Base-by-base conservation (phyloP, 257 asterid genomes). In the Nicotiana obtusifolia region DNA sequence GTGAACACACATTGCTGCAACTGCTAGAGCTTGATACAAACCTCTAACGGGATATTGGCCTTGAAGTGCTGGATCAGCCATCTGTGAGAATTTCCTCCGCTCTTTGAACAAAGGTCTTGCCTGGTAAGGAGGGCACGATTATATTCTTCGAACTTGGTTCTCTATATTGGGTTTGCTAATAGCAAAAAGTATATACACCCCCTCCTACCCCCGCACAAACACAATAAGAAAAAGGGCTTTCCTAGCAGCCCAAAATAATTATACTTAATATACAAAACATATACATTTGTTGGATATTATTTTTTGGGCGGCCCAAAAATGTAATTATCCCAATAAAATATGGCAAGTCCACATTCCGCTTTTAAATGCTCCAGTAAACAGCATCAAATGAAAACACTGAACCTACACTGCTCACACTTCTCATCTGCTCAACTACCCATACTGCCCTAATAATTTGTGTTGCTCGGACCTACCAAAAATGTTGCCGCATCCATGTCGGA, bases 1-100 rank as follows among this genome's bases (percentile, higher is more conserved):
- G 79, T 95, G 97, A 33, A 91, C 92, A 60, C 98, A 95, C 97
- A 95, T 92, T 44, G 97, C 94, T 64, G 98, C 98, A 76, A 95
- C 85, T 5, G 97, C 92, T 24, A 95, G 91, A 14, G 97, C 97
- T 86, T 95, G 98, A 86, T 81, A 91, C 30, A 92, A 83, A 30
- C 98, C 95, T 81, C 97, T 87, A 3, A 87, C 52, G 4, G 98
- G 97, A 76, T 88, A 94, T 83, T 85, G 93, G 5, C 97, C 97
- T 87, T 90, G 92, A 17, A 94, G 93, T 44, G 85, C 86, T 0
- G 97, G 97, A 80, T 94, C 98, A 5, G 94, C 98, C 76, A 93
- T 88, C 83, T 86, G 91, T 1, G 89, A 68, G 88, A 91, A 90
- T 82, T 91, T 93, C 69, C 90, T 91, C 89, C 90, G 85, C 82